Conservation (phyloP, 1,284 basidiomycete species). For the Ustilago bromivora region DNA sequence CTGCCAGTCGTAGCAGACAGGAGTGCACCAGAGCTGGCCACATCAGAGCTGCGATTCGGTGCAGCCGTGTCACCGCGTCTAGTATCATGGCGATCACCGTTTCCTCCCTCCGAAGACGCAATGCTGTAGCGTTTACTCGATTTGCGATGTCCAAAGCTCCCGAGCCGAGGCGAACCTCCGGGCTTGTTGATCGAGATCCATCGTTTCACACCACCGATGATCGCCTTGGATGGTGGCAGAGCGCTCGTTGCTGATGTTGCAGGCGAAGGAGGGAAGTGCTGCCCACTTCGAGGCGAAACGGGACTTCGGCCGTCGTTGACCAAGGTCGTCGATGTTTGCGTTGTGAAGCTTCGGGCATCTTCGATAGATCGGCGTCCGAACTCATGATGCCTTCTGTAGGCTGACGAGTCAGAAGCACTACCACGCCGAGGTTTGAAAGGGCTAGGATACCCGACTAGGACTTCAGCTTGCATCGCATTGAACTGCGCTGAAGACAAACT, state of each 20-base stretch:
- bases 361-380: conserved; percentile 27
- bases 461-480: conserved; percentile 28
- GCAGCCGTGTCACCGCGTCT: conserved; percentile 7
- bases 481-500: conserved; percentile 28
- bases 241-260: conserved; percentile 9
- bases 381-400: conserved; percentile 17
- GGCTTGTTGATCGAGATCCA: conserved; percentile 61
- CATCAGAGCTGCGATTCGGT: conserved; percentile 10
- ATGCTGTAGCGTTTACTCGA: conserved; percentile 36
- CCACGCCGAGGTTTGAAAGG: conserved; percentile 45
- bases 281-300: conserved; percentile 18
- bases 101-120: conserved; percentile 31
- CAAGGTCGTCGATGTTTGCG: conserved; percentile 27
- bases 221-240: conserved; percentile 43
- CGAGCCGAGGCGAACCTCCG: conserved; percentile 22
- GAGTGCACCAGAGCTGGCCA: not conserved
- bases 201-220: conserved; percentile 59
- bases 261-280: conserved; percentile 16
- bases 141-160: conserved; percentile 9
- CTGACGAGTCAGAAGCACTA: conserved; percentile 16
- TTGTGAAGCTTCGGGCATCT: conserved; percentile 24
- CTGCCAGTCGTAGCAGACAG: not conserved
- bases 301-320: conserved; percentile 33
- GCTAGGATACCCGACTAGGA: conserved; percentile 43
- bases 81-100: conserved; percentile 13